phyloP scores from a whole-genome alignment of 257 asterid species.

The Lycium ferocissimum region DNA sequence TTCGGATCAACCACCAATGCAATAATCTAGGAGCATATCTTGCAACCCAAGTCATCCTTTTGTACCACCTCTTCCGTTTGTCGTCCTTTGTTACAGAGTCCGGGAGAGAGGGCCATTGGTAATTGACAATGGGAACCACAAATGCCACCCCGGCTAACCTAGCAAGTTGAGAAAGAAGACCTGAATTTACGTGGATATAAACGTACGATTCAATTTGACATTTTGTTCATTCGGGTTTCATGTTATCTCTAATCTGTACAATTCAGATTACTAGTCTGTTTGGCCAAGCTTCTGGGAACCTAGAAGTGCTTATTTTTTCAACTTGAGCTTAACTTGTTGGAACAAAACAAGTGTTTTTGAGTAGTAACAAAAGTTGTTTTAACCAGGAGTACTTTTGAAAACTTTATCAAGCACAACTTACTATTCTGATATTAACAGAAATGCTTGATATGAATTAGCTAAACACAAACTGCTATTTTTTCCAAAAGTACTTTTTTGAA shows the following conservation, averaged over 20 bases:
- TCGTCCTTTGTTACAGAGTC: constrained; percentile 56
- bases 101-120: constrained; percentile 88
- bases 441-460: no score
- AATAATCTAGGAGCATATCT: constrained; percentile 65
- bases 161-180: constrained; percentile 16
- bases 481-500: no score
- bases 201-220: neutral
- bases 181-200: neutral
- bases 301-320: no score
- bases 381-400: no score
- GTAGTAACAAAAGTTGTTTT: no score
- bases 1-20: constrained; percentile 91
- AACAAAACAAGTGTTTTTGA: no score
- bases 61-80: constrained; percentile 65
- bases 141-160: constrained; percentile 87
- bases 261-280: neutral
- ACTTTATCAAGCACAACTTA: no score
- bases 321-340: no score
- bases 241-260: neutral
- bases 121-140: constrained; percentile 80
- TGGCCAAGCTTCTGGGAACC: no score
- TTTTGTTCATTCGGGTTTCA: neutral
- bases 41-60: constrained; percentile 57
- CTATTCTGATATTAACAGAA: no score
- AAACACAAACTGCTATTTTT: no score